Conservation (phyloP, 2,329 filamentous ascomycete genomes). For the Didymella segeticola region DNA sequence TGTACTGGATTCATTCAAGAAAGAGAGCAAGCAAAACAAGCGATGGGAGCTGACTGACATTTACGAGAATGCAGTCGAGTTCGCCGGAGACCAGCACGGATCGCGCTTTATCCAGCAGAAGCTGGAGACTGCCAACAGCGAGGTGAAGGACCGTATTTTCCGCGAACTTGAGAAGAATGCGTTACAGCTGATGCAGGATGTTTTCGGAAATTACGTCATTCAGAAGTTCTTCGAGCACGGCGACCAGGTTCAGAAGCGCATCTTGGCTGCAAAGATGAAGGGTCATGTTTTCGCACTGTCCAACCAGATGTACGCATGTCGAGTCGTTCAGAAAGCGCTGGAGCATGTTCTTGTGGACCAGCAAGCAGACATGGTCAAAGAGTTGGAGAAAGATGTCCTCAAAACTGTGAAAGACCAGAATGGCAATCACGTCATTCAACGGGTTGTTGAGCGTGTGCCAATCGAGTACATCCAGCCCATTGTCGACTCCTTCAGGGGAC, state of each 20-base stretch:
- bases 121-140: constrained; percentile 89
- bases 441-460: constrained; percentile 83
- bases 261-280: constrained; percentile 85
- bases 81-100: constrained; percentile 93
- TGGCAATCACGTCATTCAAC: constrained; percentile 96
- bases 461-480: constrained; percentile 83
- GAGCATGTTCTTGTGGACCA: constrained; percentile 93
- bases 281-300: constrained; percentile 82
- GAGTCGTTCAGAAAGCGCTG: constrained; percentile 95
- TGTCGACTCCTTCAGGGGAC: constrained; percentile 77
- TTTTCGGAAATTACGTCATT: constrained; percentile 98
- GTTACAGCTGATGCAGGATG: constrained; percentile 89
- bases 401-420: constrained; percentile 85
- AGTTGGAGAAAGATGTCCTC: constrained; percentile 78
- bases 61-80: constrained; percentile 86
- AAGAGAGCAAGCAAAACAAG: constrained; percentile 73
- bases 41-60: constrained; percentile 89
- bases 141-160: constrained; percentile 93
- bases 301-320: constrained; percentile 88
- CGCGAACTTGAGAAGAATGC: constrained; percentile 84
- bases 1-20: constrained; percentile 80
- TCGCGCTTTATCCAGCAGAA: constrained; percentile 96
- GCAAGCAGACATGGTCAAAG: constrained; percentile 81
- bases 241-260: constrained; percentile 89
- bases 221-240: constrained; percentile 98